Percentiles rank a stretch among this genome's conserved stretches.
Conservation (phyloP, 192 early-diverging fungal genomes). For the Mortierella antarctica region DNA sequence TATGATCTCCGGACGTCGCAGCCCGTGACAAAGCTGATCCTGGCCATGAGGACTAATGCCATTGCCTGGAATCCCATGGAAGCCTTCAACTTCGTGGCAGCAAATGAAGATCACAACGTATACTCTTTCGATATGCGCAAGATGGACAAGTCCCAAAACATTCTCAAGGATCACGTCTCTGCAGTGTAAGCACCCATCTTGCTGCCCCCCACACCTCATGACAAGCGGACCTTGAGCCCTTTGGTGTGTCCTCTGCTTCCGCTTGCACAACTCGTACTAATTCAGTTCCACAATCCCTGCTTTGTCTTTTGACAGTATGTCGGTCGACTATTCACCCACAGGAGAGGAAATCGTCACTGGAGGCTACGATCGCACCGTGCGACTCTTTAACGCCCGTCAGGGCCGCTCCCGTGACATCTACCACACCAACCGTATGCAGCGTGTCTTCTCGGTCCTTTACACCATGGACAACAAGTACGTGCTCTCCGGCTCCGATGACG, state of each 20-base stretch:
- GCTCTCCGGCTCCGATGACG: conserved; percentile 96
- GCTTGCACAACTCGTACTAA: too few relatives aligned
- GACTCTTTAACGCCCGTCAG: conserved; percentile 83
- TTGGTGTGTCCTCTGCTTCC: not conserved
- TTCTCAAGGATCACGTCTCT: conserved; percentile 96
- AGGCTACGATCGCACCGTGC: conserved; percentile 93
- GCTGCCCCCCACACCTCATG: too few relatives aligned
- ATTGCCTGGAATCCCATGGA: conserved; percentile 99
- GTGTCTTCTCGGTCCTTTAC: conserved; percentile 91
- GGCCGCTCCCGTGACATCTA: conserved; percentile 94
- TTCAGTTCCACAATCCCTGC: not conserved
- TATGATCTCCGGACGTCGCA: conserved; percentile 93
- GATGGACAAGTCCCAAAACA: conserved; percentile 85
- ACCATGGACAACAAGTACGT: conserved; percentile 96
- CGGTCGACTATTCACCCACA: conserved; percentile 98
- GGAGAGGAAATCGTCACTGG: conserved; percentile 96
- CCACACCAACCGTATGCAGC: conserved; percentile 99
- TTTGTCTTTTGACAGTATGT: conserved; percentile 67
- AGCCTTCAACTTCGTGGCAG: conserved; percentile 93
- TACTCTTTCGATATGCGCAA: conserved; percentile 99
- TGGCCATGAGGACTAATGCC: conserved; percentile 93
- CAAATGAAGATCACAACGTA: conserved; percentile 98
- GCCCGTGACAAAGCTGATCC: conserved; percentile 86
- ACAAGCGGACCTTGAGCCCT: too few relatives aligned
- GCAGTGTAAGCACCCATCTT: conserved; percentile 76